A percentile compares a stretch with the other conserved stretches of the same genome.
Conservation (phyloP, 768 basidiomycete species). For the Auricularia heimuer region DNA sequence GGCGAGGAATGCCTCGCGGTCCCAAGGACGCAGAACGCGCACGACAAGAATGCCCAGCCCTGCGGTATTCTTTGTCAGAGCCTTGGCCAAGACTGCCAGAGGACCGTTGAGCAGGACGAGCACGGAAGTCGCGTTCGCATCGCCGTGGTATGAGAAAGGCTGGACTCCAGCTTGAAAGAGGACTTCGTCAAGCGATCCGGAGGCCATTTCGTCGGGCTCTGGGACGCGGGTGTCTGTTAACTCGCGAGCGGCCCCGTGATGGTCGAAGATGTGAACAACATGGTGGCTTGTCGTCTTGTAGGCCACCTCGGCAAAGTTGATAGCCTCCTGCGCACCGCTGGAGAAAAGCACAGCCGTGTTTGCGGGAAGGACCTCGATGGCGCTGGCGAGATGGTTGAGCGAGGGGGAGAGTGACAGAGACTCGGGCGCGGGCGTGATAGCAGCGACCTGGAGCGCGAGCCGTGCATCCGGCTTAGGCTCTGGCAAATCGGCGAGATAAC, state of each 20-base stretch:
- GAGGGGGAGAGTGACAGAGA: constrained; percentile 68
- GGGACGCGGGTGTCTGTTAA: constrained; percentile 44
- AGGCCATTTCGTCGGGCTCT: constrained; percentile 22
- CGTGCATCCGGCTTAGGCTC: constrained; percentile 50
- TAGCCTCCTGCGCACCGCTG: constrained; percentile 72
- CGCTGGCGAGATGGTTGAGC: constrained; percentile 53
- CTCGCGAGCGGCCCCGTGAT: constrained; percentile 71
- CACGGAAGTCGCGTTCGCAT: constrained; percentile 49
- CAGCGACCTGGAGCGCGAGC: constrained; percentile 76
- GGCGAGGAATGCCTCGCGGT: constrained; percentile 48
- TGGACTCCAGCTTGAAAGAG: constrained; percentile 51
- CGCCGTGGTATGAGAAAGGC: constrained; percentile 72
- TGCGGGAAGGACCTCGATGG: constrained; percentile 51
- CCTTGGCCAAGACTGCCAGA: constrained; percentile 53
- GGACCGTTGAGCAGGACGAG: constrained; percentile 71
- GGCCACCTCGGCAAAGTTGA: constrained; percentile 66
- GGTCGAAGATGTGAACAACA: constrained; percentile 86
- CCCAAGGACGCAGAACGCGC: constrained; percentile 80
- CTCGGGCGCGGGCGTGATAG: constrained; percentile 54
- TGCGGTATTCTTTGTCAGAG: constrained; percentile 30
- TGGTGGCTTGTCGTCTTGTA: constrained; percentile 59
- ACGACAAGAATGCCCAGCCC: constrained; percentile 62
- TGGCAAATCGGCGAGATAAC: constrained; percentile 67
- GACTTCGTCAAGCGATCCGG: constrained; percentile 34
- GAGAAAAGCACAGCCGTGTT: constrained; percentile 69